These are phyloP conservation scores for Macrocybe gigantea DNA, from an alignment of 768 basidiomycete species.

Conservation along the genomic window DNA sequence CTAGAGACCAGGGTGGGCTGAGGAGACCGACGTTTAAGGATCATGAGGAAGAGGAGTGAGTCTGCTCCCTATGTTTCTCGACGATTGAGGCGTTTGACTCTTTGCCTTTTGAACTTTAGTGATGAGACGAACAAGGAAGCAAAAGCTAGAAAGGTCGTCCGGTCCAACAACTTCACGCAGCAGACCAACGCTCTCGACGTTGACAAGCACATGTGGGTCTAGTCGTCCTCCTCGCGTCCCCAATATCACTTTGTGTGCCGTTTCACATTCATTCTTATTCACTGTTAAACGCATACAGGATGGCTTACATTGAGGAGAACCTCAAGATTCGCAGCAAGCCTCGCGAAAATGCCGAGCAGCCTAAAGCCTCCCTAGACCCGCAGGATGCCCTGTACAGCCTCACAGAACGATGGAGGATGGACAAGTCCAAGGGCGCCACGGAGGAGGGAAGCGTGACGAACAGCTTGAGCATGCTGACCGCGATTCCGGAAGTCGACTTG, in stretches of 20 bases:
- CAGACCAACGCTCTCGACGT: constrained; percentile 95
- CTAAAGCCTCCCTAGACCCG: constrained; percentile 52
- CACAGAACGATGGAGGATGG: constrained; percentile 59
- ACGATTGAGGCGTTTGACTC: neutral
- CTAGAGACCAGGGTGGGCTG: constrained; percentile 47
- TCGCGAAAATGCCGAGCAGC: constrained; percentile 39
- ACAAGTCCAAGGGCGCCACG: constrained; percentile 48
- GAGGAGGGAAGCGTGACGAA: constrained; percentile 95
- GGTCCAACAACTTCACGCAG: constrained; percentile 92
- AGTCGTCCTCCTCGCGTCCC: neutral
- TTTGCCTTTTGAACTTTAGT: constrained; percentile 20
- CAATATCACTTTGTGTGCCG: neutral
- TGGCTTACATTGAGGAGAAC: constrained; percentile 97
- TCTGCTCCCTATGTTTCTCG: constrained; percentile 5
- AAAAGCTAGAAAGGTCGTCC: constrained; percentile 66
- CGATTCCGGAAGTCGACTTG: constrained; percentile 96
- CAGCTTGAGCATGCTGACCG: constrained; percentile 92
- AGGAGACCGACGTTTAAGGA: constrained; percentile 34
- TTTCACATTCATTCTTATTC: too few relatives aligned
- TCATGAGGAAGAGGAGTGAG: constrained; percentile 60
- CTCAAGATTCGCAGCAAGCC: constrained; percentile 66
- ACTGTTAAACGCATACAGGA: constrained; percentile 43
- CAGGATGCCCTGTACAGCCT: constrained; percentile 75
- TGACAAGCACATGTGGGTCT: constrained; percentile 92
- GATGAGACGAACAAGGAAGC: constrained; percentile 65